Evolutionary conservation across 2,329 filamentous ascomycete species (phyloP).

Genomic region (Davidsoniella virescens): DNA sequence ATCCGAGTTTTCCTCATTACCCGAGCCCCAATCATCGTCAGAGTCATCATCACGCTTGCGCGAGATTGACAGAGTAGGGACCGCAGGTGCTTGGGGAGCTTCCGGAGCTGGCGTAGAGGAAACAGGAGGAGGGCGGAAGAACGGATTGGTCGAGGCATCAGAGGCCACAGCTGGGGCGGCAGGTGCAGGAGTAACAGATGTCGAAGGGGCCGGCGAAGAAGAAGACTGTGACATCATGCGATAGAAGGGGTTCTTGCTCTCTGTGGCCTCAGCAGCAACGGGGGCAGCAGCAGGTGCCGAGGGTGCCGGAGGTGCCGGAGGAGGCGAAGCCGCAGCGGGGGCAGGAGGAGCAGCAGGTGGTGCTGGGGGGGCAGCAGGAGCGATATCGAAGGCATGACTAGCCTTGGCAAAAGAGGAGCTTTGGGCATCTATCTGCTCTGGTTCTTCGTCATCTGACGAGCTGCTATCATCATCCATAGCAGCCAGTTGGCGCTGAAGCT

Average conservation of each 20-base stretch:
- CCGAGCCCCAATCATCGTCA: conserved; percentile 75
- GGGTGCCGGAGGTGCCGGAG: conserved; percentile 37
- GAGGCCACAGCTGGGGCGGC: conserved; percentile 23
- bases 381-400: conserved; percentile 21
- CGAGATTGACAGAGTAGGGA: conserved; percentile 29
- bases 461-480: conserved; percentile 54
- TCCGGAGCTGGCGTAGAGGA: conserved; percentile 22
- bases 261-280: conserved; percentile 41
- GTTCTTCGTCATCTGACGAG: conserved; percentile 65
- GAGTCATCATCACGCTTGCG: conserved; percentile 48
- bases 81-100: conserved; percentile 30
- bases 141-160: conserved; percentile 78
- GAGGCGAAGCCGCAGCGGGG: conserved; percentile 27
- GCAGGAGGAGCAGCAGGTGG: conserved; percentile 29
- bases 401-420: conserved; percentile 40
- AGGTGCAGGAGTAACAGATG: conserved; percentile 28
- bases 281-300: conserved; percentile 33
- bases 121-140: conserved; percentile 37
- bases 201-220: conserved; percentile 20
- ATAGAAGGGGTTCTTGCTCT: conserved; percentile 92
- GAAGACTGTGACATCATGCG: conserved; percentile 63
- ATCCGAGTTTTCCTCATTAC: conserved; percentile 41
- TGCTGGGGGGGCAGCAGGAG: conserved; percentile 27
- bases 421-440: conserved; percentile 49
- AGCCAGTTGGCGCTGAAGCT: conserved; percentile 76